A percentile compares a stretch with the other conserved stretches of the same genome.
Evolutionary conservation across 2,329 filamentous ascomycete genomes (phyloP).

Genomic region (Coniosporium tulheliwenetii): DNA sequence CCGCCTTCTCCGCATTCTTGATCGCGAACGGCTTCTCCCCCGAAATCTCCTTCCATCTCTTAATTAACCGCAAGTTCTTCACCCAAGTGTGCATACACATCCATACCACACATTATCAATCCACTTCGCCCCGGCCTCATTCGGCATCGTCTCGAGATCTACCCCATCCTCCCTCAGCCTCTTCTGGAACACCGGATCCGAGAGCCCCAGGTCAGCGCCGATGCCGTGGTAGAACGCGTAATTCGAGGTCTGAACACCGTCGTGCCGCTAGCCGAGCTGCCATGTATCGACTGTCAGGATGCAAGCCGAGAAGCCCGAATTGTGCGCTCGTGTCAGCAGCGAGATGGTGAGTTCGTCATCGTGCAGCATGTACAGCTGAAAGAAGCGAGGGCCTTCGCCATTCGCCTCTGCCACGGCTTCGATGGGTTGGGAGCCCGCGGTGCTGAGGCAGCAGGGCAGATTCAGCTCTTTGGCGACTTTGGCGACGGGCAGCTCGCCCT

Average conservation of each 20-base stretch:
- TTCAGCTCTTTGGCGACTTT: constrained; percentile 43
- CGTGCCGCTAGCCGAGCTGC: constrained; percentile 46
- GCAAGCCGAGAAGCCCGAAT: constrained; percentile 39
- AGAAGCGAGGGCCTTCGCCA: constrained; percentile 37
- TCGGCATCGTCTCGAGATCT: constrained; percentile 34
- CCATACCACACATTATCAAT: constrained; percentile 53
- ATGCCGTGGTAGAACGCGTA: constrained; percentile 48
- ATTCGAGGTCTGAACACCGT: constrained; percentile 39
- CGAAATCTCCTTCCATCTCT: constrained; percentile 37
- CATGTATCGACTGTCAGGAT: constrained; percentile 49
- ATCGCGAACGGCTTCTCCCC: constrained; percentile 43
- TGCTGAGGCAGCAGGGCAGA: constrained; percentile 43
- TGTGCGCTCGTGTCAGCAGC: constrained; percentile 38
- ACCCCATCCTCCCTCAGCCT: constrained; percentile 35
- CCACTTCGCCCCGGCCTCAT: constrained; percentile 43
- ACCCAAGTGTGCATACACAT: constrained; percentile 44
- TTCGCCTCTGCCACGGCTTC: constrained; percentile 44
- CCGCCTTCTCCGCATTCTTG: constrained; percentile 50
- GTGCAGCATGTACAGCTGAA: constrained; percentile 49
- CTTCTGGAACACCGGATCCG: constrained; percentile 43
- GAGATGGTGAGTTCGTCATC: constrained; percentile 44
- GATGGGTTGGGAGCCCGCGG: constrained; percentile 39
- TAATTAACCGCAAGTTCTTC: constrained; percentile 49
- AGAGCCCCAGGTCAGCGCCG: constrained; percentile 42
- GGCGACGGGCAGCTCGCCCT: constrained; percentile 43